Evolutionary conservation across 345 rosid species (phyloP).

Genomic region (Microthlaspi erraticum): DNA sequence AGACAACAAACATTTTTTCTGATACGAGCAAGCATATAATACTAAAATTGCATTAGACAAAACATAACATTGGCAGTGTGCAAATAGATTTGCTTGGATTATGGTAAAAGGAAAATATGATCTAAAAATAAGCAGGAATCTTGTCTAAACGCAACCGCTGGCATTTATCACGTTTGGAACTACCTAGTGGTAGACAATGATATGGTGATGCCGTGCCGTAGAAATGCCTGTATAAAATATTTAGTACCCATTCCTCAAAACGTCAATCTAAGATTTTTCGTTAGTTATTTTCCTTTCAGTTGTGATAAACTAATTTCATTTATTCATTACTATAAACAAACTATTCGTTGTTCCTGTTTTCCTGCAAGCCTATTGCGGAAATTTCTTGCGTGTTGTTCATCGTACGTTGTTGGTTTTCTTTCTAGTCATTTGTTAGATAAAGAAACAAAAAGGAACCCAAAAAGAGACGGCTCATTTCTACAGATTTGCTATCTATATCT

Average conservation of each 20-base stretch:
- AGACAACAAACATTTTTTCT: no score
- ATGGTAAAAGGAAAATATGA: neutral
- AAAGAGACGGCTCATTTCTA: neutral
- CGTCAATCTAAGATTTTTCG: conserved; percentile 41
- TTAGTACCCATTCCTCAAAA: conserved; percentile 37
- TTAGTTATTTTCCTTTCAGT: conserved; percentile 29
- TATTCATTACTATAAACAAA: neutral
- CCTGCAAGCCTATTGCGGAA: conserved; percentile 8
- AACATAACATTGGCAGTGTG: neutral
- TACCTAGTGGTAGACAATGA: conserved; percentile 4
- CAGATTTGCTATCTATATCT: neutral
- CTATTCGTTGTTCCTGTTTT: conserved; percentile 10
- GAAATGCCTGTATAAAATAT: conserved; percentile 17
- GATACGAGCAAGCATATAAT: neutral
- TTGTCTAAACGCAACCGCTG: conserved; percentile 14
- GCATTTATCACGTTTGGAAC: conserved; percentile 29
- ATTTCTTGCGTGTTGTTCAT: conserved; percentile 28
- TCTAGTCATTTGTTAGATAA: conserved; percentile 4
- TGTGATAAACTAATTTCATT: conserved; percentile 19
- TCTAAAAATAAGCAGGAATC: neutral
- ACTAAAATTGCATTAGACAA: neutral
- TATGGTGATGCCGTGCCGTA: conserved; percentile 38
- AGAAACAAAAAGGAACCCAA: neutral
- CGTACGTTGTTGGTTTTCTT: neutral
- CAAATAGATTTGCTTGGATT: neutral